Evolutionary conservation across 371 early-diverging fungal genomes (phyloP), one percentile per base, ranked within the genome.

Genomic region (Rhizopus sp.): DNA sequence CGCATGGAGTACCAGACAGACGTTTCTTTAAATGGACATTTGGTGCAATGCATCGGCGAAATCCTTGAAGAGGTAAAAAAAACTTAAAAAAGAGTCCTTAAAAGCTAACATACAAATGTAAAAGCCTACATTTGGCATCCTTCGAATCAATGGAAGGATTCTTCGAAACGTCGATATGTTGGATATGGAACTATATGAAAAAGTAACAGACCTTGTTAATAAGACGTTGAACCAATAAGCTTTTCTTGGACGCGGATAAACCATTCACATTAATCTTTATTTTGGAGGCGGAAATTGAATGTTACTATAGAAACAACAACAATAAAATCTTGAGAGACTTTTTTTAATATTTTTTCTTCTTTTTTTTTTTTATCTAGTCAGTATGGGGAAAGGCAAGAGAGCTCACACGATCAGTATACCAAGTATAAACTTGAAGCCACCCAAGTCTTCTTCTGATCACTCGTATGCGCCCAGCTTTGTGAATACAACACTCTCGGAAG

Each of bases 301-400:
- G 46, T 29, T 17, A 46, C 7, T 46, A 8, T 29, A 46, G 29
- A 23, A 23, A 46, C 2, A 7, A 16, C 8, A 4, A 29, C 17
- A 29, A 29, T 17, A 51, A 30, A 44, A 58, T 32, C 42, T 15
- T 15, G 40, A 33, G 29, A 41, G 30, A 38, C 9, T n/a, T n/a
- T n/a, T 23, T 47, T 40, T 41, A 42, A 33, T 48, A 13, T 45
- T 44, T 37, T 35, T 55, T 51, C 51, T n/a, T 60, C 44, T 42
- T 50, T 50, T 41, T 45, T 42, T 55, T 46, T 17, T 53, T 53
- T 47, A 44, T 44, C 35, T 29, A 62, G 30, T 33, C 16, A 55
- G 13, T 47, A 69, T 69, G 70, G 70, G 70, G 42, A 69, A 69
- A 57, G 70, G 70, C 47, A 69, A 66, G 35, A 69, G 66, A 57